Conservation (phyloP, 306 rosid genomes). For the Notholithocarpus densiflorus region DNA sequence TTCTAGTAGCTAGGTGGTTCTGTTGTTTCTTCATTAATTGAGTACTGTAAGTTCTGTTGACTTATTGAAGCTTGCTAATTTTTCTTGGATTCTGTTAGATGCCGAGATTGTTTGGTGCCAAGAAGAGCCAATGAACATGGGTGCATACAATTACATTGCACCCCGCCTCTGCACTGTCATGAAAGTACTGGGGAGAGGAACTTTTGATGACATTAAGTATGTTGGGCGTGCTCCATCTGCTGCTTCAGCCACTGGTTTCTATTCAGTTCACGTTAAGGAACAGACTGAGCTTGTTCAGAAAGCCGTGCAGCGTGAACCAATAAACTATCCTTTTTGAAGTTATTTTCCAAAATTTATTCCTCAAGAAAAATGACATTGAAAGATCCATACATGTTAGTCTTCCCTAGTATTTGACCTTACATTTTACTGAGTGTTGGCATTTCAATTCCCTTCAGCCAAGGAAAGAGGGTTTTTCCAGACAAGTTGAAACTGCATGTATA, state of each 20-base stretch:
- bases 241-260: conserved; percentile 89
- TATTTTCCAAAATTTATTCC: background rate
- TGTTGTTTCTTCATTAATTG: background rate
- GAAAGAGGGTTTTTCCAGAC: too few species aligned
- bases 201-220: conserved; percentile 66
- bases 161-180: conserved; percentile 76
- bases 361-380: background rate
- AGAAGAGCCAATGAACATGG: conserved; percentile 99
- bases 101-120: conserved; percentile 97
- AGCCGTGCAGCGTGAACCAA: conserved; percentile 67
- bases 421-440: too few species aligned
- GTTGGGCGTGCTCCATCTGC: conserved; percentile 92
- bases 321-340: conserved; percentile 32
- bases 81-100: conserved; percentile 46
- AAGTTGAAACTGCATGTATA: too few species aligned
- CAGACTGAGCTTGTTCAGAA: conserved; percentile 74
- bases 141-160: conserved; percentile 65
- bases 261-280: conserved; percentile 75
- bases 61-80: conserved; percentile 8
- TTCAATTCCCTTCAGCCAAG: too few species aligned
- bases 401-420: too few species aligned
- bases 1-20: background rate
- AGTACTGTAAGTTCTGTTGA: background rate
- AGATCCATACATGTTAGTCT: too few species aligned
- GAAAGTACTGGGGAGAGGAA: conserved; percentile 69